Conservation (phyloP, 192 early-diverging fungal genomes). For the Chytriomyces sp. region DNA sequence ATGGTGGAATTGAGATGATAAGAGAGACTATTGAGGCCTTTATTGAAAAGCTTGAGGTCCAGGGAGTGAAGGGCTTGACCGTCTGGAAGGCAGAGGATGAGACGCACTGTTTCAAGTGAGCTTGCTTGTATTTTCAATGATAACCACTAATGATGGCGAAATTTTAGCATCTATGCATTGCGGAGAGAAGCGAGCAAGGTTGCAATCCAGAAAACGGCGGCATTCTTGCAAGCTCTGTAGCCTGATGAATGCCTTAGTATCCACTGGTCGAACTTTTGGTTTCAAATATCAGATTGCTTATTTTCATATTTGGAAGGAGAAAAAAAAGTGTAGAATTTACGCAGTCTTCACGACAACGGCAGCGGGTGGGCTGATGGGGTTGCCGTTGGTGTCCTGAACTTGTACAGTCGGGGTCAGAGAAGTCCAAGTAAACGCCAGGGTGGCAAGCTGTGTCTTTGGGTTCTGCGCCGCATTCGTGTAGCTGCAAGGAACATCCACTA, state of each 20-base stretch:
- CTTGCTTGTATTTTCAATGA: background rate
- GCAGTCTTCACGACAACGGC: background rate
- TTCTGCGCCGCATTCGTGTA: background rate
- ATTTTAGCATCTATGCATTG: too few species aligned
- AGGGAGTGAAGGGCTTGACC: background rate
- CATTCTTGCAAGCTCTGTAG: too few species aligned
- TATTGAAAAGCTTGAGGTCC: background rate
- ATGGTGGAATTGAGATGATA: constrained; percentile 29
- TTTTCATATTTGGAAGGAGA: too few species aligned
- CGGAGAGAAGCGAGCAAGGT: too few species aligned
- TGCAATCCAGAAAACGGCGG: too few species aligned
- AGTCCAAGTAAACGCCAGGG: background rate
- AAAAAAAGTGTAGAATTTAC: background rate
- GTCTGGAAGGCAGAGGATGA: background rate
- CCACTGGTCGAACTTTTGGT: too few species aligned
- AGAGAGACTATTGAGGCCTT: constrained; percentile 24
- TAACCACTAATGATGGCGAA: too few species aligned
- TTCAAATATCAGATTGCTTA: too few species aligned
- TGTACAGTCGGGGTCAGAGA: background rate
- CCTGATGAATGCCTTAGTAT: too few species aligned
- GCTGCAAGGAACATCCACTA: background rate
- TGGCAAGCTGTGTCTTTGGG: background rate
- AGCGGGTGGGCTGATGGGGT: too few species aligned
- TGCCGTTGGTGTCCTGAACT: background rate
- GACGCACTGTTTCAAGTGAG: background rate